Evolutionary conservation across 2,329 filamentous ascomycete genomes (phyloP), one percentile per base, ranked within the genome.

Genomic region (Diaporthe sp.): DNA sequence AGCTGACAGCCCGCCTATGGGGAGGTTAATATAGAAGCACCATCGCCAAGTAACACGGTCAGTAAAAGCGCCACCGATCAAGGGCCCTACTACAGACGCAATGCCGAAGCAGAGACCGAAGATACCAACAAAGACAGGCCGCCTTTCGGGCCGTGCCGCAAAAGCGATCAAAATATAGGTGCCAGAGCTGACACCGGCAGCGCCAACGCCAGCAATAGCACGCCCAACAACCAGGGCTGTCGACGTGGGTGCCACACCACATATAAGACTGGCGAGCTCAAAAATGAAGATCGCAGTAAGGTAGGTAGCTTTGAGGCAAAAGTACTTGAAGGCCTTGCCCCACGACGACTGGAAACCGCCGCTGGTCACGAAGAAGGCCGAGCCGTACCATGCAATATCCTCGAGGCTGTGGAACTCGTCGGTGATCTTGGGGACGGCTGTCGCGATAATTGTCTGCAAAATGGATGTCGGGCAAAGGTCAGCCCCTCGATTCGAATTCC

Each of bases 201-300:
- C 78, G 37, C 74, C 74, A 4, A 75, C 15, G 3, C 74, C 74
- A 5, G 74, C 74, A 15, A 75, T 72, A 47, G 74, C 77, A 8
- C 78, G 76, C 10, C 78, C 78, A 7, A 78, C 72, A 42, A 79
- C 77, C 3, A 79, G 73, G 1, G 78, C 75, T 15, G 49, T 47
- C 10, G 68, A 73, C 71, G 25, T 74, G 8, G 71, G 71, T 1
- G 86, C 85, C 80, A 83, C 31, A 80, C 86, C 78, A 67, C 87
- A 88, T 20, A 89, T 81, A 3, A 88, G 77, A 8, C 82, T 85
- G 4, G 87, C 87, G 1, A 87, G 72, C 78, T 88, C 86, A 57
- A 89, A 87, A 22, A 87, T 78, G 22, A 82, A 75, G 12, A 89
- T 79, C 0, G 80, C 79, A 10, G 71, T 57, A 1, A 88, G 80